Conservation (phyloP, 176 grass and related monocot genomes). For the Phoenix roebelenii region DNA sequence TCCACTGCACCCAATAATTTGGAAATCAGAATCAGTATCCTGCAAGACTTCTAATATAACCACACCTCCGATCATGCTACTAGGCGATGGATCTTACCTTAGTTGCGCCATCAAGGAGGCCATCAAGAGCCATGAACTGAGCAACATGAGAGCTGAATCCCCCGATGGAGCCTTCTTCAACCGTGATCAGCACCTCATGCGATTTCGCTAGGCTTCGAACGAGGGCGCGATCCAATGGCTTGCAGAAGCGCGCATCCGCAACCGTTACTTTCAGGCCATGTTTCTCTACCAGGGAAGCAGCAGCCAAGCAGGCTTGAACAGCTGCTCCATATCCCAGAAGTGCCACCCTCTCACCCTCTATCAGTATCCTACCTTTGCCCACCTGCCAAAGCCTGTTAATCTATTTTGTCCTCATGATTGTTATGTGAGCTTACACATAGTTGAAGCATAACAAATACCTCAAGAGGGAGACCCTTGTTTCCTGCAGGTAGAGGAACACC, state of each 20-base stretch:
- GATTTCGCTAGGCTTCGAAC: constrained; percentile 61
- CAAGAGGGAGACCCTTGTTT: constrained; percentile 75
- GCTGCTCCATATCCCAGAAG: constrained; percentile 86
- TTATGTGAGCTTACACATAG: neutral
- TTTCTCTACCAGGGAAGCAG: constrained; percentile 42
- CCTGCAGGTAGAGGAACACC: constrained; percentile 58
- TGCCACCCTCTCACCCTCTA: constrained; percentile 77
- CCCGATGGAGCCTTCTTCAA: constrained; percentile 98
- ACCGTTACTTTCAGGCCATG: constrained; percentile 74
- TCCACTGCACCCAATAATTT: constrained; percentile 51
- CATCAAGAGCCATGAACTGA: constrained; percentile 90
- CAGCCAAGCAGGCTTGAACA: constrained; percentile 73
- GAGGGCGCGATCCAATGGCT: constrained; percentile 73
- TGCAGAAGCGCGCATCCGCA: constrained; percentile 91
- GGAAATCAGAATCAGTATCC: neutral
- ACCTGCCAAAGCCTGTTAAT: constrained; percentile 29
- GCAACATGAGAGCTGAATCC: constrained; percentile 93
- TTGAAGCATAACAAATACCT: constrained; percentile 26
- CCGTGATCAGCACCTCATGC: constrained; percentile 88
- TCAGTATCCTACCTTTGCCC: constrained; percentile 69
- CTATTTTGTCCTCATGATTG: neutral
- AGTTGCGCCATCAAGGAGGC: constrained; percentile 74
- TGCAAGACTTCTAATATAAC: neutral
- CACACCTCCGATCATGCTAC: no score
- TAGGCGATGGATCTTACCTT: constrained; percentile 37